Conservation (phyloP, 768 basidiomycete species). For the Mycena latifolia region DNA sequence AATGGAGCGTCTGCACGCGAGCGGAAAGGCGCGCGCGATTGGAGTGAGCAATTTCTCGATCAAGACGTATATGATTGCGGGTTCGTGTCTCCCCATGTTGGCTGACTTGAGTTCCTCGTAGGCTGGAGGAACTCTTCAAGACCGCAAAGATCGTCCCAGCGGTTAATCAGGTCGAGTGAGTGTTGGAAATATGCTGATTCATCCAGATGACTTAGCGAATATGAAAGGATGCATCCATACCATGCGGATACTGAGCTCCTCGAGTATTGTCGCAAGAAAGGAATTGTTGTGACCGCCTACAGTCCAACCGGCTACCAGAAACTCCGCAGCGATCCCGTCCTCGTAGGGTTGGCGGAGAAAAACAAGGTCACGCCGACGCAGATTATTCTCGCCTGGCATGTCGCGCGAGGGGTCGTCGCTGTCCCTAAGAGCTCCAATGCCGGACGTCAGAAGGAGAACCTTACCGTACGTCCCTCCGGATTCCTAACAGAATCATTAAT, state of each 20-base stretch:
- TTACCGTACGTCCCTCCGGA: conserved; percentile 54
- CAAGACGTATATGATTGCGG: conserved; percentile 66
- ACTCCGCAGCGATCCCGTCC: conserved; percentile 60
- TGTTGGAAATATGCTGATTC: too few relatives aligned
- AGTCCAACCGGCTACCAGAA: conserved; percentile 59
- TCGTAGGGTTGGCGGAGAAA: conserved; percentile 59
- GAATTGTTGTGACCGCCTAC: conserved; percentile 63
- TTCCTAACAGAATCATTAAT: too few relatives aligned
- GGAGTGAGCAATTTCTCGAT: conserved; percentile 73
- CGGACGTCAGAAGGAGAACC: conserved; percentile 62
- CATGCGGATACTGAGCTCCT: conserved; percentile 60
- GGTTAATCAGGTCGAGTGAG: conserved; percentile 62
- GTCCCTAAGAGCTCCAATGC: conserved; percentile 62
- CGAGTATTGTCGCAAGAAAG: conserved; percentile 61
- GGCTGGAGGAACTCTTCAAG: conserved; percentile 54
- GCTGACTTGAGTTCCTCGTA: too few relatives aligned
- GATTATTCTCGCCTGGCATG: conserved; percentile 65
- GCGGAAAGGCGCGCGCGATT: conserved; percentile 62
- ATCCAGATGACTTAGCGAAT: too few relatives aligned
- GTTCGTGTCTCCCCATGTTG: conserved; percentile 34
- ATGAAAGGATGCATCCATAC: conserved; percentile 62
- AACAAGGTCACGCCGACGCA: conserved; percentile 60
- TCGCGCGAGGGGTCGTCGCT: conserved; percentile 57
- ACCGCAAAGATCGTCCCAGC: conserved; percentile 58
- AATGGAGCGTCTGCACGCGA: conserved; percentile 62